A percentile compares a stretch with the other conserved stretches of the same genome.
phyloP scores from a whole-genome alignment of 108 stramenopile species.

The Skeletonema costatum region DNA sequence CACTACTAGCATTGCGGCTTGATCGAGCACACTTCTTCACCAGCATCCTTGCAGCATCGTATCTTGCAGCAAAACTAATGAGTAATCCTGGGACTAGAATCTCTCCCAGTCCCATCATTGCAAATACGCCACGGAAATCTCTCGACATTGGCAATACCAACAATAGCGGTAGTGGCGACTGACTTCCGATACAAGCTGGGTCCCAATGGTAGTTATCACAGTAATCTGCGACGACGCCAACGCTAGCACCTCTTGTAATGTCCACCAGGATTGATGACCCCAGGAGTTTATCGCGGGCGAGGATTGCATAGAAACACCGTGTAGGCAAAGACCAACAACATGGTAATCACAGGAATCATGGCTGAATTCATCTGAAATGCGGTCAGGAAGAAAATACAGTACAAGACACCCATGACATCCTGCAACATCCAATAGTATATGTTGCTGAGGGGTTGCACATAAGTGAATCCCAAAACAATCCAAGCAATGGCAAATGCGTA shows the following conservation, averaged over 20 bases:
- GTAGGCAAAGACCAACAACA: slow-evolving; percentile 84
- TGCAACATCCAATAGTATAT: slow-evolving; percentile 89
- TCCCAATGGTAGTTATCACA: slow-evolving; percentile 92
- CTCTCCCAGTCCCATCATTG: slow-evolving; percentile 92
- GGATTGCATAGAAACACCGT: slow-evolving; percentile 94
- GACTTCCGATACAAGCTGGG: slow-evolving; percentile 66
- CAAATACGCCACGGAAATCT: slow-evolving; percentile 84
- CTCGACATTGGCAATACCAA: slow-evolving; percentile 51
- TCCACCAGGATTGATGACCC: slow-evolving; percentile 86
- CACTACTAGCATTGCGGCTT: slow-evolving; percentile 1
- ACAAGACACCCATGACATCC: slow-evolving; percentile 87
- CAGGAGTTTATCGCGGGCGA: slow-evolving; percentile 81
- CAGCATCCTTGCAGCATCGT: slow-evolving; percentile 60
- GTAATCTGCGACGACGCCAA: slow-evolving; percentile 62
- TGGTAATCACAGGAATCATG: slow-evolving; percentile 79
- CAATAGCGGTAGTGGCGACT: slow-evolving; percentile 90
- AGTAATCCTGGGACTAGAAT: slow-evolving; percentile 85
- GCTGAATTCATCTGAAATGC: slow-evolving; percentile 79
- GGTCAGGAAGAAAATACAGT: slow-evolving; percentile 84
- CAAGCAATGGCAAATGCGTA: slow-evolving; percentile 55
- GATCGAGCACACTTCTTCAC: slow-evolving; percentile 25
- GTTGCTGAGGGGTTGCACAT: slow-evolving; percentile 52
- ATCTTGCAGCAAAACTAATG: slow-evolving; percentile 67
- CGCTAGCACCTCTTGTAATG: slow-evolving; percentile 76
- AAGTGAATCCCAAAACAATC: slow-evolving; percentile 56